Evolutionary conservation across 225 moss, liverwort and hornwort genomes (phyloP).

Genomic region (Lunularia cruciata): DNA sequence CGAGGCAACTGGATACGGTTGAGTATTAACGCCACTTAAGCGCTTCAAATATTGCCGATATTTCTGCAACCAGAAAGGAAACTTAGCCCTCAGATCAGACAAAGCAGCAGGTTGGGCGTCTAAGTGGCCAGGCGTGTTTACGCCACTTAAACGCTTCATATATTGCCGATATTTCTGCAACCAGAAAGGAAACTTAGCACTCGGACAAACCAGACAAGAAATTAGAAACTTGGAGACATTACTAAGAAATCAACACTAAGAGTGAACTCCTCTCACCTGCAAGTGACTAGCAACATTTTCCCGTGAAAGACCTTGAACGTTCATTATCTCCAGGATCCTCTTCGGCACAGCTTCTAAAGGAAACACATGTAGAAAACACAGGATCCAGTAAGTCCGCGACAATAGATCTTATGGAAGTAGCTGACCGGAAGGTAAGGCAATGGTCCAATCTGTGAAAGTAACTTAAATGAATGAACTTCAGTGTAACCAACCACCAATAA

Average conservation of each 20-base stretch:
- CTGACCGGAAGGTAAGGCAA: no score
- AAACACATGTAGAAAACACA: neutral
- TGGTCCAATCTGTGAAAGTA: no score
- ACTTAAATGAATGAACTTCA: no score
- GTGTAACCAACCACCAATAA: no score
- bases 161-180: constrained; percentile 93
- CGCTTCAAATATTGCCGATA: constrained; percentile 91
- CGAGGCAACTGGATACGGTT: constrained; percentile 76
- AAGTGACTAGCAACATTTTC: constrained; percentile 99
- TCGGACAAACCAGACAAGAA: neutral
- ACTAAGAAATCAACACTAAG: neutral
- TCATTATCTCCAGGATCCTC: constrained; percentile 92
- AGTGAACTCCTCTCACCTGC: constrained; percentile 52
- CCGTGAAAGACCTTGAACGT: constrained; percentile 89
- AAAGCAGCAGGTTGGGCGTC: constrained; percentile 14
- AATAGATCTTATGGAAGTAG: no score
- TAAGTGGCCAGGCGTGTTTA: constrained; percentile 39
- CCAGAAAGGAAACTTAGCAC: constrained; percentile 21
- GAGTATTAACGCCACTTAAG: constrained; percentile 63
- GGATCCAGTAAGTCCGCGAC: constrained; percentile 1
- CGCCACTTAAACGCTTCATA: constrained; percentile 77
- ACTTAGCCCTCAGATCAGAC: constrained; percentile 19
- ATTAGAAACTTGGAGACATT: neutral
- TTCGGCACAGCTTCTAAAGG: constrained; percentile 91
- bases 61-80: constrained; percentile 60